Conservation (phyloP, 768 basidiomycete species). For the Terana coerulea region DNA sequence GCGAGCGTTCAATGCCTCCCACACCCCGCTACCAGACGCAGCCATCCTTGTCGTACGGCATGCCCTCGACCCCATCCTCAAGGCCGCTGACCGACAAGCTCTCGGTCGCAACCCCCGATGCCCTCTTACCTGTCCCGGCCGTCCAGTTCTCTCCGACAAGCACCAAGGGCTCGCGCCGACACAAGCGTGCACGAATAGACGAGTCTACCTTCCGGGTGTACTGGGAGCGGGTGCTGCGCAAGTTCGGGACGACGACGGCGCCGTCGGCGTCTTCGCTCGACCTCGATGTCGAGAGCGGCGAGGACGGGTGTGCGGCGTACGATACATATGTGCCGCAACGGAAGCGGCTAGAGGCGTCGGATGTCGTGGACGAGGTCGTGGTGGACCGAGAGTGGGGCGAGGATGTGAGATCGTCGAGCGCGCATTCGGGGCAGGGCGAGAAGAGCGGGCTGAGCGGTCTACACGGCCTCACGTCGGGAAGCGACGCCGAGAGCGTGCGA, state of each 20-base stretch:
- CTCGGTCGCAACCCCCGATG: not conserved
- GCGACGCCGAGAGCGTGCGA: constrained; percentile 31
- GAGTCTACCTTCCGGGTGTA: constrained; percentile 11
- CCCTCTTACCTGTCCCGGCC: constrained; percentile 3
- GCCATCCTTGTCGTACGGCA: not conserved
- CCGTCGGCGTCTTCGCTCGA: not conserved
- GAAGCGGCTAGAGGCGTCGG: constrained; percentile 31
- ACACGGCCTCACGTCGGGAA: constrained; percentile 28
- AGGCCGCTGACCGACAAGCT: not conserved
- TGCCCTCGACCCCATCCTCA: not conserved
- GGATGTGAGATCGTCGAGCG: constrained; percentile 45
- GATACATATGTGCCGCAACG: constrained; percentile 16
- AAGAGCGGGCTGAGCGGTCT: constrained; percentile 47
- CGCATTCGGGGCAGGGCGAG: constrained; percentile 49
- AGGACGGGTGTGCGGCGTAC: constrained; percentile 1
- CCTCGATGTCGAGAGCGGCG: constrained; percentile 32
- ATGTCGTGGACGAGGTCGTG: constrained; percentile 61
- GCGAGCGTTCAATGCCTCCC: not conserved
- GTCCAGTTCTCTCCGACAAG: not conserved
- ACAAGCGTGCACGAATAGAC: not conserved
- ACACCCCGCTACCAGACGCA: not conserved
- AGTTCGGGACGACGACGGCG: constrained; percentile 24
- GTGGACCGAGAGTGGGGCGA: constrained; percentile 71
- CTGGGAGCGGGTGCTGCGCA: constrained; percentile 29
- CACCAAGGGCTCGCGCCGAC: constrained; percentile 16